Conservation (phyloP, 2,329 filamentous ascomycete genomes). For the Keithomyces neogunnii region DNA sequence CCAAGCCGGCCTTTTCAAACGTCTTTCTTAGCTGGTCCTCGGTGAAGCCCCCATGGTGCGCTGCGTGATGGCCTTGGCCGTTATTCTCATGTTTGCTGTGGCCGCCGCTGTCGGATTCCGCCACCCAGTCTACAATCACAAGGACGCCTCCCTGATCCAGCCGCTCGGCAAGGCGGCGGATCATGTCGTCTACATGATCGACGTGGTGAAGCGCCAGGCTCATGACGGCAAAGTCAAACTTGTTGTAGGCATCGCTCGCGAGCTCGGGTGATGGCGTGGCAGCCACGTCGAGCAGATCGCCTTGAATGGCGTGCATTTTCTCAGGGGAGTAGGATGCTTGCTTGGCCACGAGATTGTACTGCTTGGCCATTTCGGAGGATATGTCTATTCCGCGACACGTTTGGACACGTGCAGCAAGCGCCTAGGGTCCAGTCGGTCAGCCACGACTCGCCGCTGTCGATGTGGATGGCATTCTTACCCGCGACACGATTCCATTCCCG, state of each 20-base stretch:
- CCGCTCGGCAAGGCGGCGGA: constrained; percentile 18
- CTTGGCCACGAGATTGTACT: constrained; percentile 21
- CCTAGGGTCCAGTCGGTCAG: constrained; percentile 12
- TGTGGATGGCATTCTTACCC: background rate
- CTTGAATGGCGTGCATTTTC: constrained; percentile 22
- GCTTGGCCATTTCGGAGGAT: constrained; percentile 20
- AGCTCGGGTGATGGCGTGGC: constrained; percentile 13
- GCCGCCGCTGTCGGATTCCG: constrained; percentile 7
- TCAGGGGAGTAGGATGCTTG: constrained; percentile 13
- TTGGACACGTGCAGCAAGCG: constrained; percentile 20
- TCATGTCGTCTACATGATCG: constrained; percentile 17
- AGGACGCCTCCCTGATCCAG: constrained; percentile 21
- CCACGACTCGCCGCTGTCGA: no score
- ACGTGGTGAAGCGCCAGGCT: constrained; percentile 29
- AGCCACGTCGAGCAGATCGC: constrained; percentile 18
- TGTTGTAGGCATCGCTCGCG: constrained; percentile 11
- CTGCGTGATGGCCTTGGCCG: constrained; percentile 7
- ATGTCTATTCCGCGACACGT: constrained; percentile 26
- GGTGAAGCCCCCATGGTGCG: constrained; percentile 15
- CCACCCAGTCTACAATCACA: constrained; percentile 24
- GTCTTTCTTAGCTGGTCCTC: constrained; percentile 13
- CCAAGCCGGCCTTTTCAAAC: constrained; percentile 16
- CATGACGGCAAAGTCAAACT: constrained; percentile 25
- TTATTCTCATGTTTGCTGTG: background rate
- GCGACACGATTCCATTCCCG: constrained; percentile 19